Conservation (phyloP, 306 rosid species). For the Cyclanthera cordifolia region DNA sequence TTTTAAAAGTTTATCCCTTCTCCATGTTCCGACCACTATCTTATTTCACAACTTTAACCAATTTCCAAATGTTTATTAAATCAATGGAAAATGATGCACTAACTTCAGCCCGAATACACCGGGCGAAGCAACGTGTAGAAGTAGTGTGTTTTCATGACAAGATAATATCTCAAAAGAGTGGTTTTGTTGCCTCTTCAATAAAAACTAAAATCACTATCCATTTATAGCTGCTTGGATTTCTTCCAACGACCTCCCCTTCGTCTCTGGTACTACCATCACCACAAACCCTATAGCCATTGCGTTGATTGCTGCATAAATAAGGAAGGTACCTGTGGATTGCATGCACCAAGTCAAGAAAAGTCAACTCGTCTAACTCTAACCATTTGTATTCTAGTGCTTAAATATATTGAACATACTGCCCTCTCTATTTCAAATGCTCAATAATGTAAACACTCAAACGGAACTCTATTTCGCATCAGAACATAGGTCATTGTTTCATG, state of each 20-base stretch:
- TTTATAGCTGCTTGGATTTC: slow-evolving; percentile 72
- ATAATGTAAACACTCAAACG: background rate
- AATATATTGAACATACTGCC: background rate
- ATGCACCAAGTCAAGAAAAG: slow-evolving; percentile 1
- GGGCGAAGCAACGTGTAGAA: slow-evolving; percentile 12
- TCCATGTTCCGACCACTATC: background rate
- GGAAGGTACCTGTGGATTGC: slow-evolving; percentile 53
- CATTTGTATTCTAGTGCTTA: background rate
- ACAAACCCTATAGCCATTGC: slow-evolving; percentile 57
- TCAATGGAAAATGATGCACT: background rate
- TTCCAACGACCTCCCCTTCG: slow-evolving; percentile 83
- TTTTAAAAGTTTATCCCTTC: background rate
- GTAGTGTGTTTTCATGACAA: background rate
- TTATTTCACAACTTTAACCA: background rate
- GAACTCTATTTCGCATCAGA: background rate
- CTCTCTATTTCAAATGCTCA: background rate
- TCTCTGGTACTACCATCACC: slow-evolving; percentile 58
- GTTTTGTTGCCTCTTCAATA: slow-evolving; percentile 1
- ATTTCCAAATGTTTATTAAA: background rate
- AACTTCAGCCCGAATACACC: background rate
- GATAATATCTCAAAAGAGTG: background rate
- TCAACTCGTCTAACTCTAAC: background rate
- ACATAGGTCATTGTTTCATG: background rate
- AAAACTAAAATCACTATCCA: slow-evolving; percentile 19
- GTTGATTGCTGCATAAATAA: slow-evolving; percentile 63